A percentile compares a stretch with the other conserved stretches of the same genome.
Conservation (phyloP, 495 filamentous ascomycete species). For the Letharia columbiana region DNA sequence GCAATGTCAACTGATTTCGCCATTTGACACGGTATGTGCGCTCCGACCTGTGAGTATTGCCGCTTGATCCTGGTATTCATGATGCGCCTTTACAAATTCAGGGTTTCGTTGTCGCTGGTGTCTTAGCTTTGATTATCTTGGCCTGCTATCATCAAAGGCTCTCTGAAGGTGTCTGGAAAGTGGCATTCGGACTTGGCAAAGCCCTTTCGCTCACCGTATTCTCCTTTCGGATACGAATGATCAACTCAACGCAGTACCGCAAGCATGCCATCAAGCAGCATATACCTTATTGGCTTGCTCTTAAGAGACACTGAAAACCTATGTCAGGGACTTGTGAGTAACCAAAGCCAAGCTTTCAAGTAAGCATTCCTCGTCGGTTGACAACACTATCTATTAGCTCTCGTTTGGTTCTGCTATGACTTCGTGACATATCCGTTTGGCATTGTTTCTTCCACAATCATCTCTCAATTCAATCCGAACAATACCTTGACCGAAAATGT, state of each 20-base stretch:
- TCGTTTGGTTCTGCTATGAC: slow-evolving; percentile 10
- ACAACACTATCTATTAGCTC: neutral
- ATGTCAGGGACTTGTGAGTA: slow-evolving; percentile 5
- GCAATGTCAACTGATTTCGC: slow-evolving; percentile 12
- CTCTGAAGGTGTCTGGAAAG: slow-evolving; percentile 11
- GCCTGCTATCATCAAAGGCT: slow-evolving; percentile 8
- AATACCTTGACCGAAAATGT: slow-evolving; percentile 2
- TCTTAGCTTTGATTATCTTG: neutral
- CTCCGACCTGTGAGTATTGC: neutral
- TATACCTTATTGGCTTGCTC: slow-evolving; percentile 1
- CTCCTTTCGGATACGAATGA: slow-evolving; percentile 9
- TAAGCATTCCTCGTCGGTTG: neutral
- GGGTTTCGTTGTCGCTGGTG: slow-evolving; percentile 4
- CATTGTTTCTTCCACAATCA: slow-evolving; percentile 7
- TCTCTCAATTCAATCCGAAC: slow-evolving; percentile 6
- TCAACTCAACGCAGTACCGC: slow-evolving; percentile 12
- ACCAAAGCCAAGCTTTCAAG: neutral
- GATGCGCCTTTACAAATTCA: neutral
- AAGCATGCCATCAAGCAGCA: slow-evolving; percentile 13
- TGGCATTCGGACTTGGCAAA: slow-evolving; percentile 9
- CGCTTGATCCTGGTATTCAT: neutral
- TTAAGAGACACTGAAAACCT: slow-evolving; percentile 5
- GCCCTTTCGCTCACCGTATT: slow-evolving; percentile 10
- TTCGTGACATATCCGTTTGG: slow-evolving; percentile 10
- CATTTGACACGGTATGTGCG: neutral